Conservation (phyloP, 179 eudicot species). For the Vitellaria paradoxa region DNA sequence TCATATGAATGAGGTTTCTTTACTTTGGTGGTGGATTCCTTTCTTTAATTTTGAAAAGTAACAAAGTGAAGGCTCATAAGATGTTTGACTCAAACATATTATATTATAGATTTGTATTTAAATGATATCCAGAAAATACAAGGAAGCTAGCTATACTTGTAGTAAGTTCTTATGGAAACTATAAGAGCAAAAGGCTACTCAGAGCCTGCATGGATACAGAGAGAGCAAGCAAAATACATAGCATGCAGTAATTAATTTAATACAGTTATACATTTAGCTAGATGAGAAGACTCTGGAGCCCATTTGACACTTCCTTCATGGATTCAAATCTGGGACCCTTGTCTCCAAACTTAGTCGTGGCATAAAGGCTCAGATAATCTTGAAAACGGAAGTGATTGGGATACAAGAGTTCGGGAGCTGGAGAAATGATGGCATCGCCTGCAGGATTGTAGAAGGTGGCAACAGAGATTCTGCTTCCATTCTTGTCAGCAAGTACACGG, state of each 20-base stretch:
- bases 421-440: constrained; percentile 65
- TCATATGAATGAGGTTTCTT: not conserved
- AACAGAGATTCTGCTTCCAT: constrained; percentile 67
- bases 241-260: not conserved
- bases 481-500: constrained; percentile 62
- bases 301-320: constrained; percentile 47
- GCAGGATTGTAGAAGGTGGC: constrained; percentile 89
- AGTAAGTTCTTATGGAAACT: constrained; percentile 20
- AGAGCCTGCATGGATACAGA: constrained; percentile 3
- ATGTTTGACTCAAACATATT: not conserved
- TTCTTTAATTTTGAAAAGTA: not conserved
- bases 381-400: constrained; percentile 45
- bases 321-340: constrained; percentile 58
- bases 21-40: not conserved
- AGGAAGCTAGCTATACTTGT: constrained; percentile 22
- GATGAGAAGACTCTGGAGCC: constrained; percentile 10
- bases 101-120: not conserved
- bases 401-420: constrained; percentile 48
- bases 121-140: not conserved
- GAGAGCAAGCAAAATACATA: not conserved
- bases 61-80: not conserved
- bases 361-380: constrained; percentile 64
- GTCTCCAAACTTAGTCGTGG: constrained; percentile 60
- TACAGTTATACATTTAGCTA: no score
- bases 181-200: constrained; percentile 4